A percentile compares a stretch with the other conserved stretches of the same genome.
These are phyloP conservation scores for Penicillium decumbens DNA, from an alignment of 2,329 filamentous ascomycete species.

Conservation along the genomic window DNA sequence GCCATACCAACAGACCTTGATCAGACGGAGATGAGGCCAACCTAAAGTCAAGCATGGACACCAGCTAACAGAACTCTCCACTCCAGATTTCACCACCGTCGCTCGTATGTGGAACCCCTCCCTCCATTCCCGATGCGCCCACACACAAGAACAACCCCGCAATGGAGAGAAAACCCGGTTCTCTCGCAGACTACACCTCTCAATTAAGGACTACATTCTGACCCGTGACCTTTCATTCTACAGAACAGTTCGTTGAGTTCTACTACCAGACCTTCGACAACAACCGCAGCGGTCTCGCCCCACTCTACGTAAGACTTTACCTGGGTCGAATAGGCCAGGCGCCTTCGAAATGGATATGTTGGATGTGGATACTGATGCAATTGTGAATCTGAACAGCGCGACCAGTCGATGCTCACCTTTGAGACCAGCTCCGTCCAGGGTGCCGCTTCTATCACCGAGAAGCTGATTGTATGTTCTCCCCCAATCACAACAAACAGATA, in stretches of 20 bases:
- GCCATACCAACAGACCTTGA: slow-evolving; percentile 5
- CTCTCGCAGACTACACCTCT: background rate
- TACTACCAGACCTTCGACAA: slow-evolving; percentile 87
- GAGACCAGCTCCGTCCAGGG: slow-evolving; percentile 68
- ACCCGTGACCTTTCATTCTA: slow-evolving; percentile 17
- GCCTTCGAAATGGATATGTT: background rate
- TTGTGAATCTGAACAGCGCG: slow-evolving; percentile 52
- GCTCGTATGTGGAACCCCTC: slow-evolving; percentile 35
- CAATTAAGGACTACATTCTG: slow-evolving; percentile 9
- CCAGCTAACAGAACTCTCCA: slow-evolving; percentile 12
- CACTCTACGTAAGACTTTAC: slow-evolving; percentile 69
- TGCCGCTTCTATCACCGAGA: slow-evolving; percentile 64
- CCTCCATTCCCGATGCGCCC: slow-evolving; percentile 2
- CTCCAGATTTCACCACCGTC: slow-evolving; percentile 36
- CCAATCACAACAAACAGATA: background rate
- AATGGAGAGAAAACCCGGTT: background rate
- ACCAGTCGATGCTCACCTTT: slow-evolving; percentile 89
- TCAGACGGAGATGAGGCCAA: slow-evolving; percentile 3
- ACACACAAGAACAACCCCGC: slow-evolving; percentile 7
- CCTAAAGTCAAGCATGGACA: background rate
- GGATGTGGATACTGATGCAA: background rate
- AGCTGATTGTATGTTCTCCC: slow-evolving; percentile 63
- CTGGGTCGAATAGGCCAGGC: background rate
- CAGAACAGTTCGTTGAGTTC: slow-evolving; percentile 82
- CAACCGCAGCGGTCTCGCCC: slow-evolving; percentile 59